These are phyloP conservation scores for Ophiosphaerella korrae DNA, from an alignment of 2,329 filamentous ascomycete genomes.

Conservation along the genomic window DNA sequence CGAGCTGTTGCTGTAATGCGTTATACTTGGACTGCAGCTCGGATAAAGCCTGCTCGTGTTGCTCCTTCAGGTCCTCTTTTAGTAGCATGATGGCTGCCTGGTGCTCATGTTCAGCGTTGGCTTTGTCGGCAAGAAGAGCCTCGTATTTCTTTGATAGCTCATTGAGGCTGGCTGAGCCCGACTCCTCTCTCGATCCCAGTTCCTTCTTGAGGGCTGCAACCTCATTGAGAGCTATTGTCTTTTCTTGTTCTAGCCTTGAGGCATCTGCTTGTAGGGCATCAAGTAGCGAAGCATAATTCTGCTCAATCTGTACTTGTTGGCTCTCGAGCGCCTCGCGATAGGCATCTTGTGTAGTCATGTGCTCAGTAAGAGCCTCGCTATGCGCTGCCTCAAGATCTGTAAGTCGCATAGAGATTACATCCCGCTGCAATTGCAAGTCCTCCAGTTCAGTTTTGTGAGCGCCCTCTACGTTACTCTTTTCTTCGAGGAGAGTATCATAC, in stretches of 20 bases:
- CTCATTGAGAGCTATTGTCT: slow-evolving; percentile 31
- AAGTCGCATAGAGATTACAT: slow-evolving; percentile 25
- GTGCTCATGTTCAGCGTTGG: slow-evolving; percentile 34
- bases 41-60: slow-evolving; percentile 30
- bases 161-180: slow-evolving; percentile 16
- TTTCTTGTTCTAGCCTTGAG: slow-evolving; percentile 35
- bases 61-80: slow-evolving; percentile 31
- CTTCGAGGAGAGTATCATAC: slow-evolving; percentile 20
- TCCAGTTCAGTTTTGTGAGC: slow-evolving; percentile 27
- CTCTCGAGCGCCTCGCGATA: slow-evolving; percentile 31
- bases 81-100: slow-evolving; percentile 32
- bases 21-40: slow-evolving; percentile 35
- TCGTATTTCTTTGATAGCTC: slow-evolving; percentile 37
- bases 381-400: slow-evolving; percentile 30
- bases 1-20: slow-evolving; percentile 25
- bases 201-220: slow-evolving; percentile 30
- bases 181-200: slow-evolving; percentile 22
- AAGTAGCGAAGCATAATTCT: slow-evolving; percentile 35
- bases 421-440: slow-evolving; percentile 20
- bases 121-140: slow-evolving; percentile 31
- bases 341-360: slow-evolving; percentile 20
- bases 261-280: slow-evolving; percentile 35
- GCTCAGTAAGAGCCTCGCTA: slow-evolving; percentile 19
- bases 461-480: slow-evolving; percentile 22
- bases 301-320: slow-evolving; percentile 35